These are phyloP conservation scores for Vitis labrusca DNA, from an alignment of 164 flowering plant species.

Conservation along the genomic window DNA sequence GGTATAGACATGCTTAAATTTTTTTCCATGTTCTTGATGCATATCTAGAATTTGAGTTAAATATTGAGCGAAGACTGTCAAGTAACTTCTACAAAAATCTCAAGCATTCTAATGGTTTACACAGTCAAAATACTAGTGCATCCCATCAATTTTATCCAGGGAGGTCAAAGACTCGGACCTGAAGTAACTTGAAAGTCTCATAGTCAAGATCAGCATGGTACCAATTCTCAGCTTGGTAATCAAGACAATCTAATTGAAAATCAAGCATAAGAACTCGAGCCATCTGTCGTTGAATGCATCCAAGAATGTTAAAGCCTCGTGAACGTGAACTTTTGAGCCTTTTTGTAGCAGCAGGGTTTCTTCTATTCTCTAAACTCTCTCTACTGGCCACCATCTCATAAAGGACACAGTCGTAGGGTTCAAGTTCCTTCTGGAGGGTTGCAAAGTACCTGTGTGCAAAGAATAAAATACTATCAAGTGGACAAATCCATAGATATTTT, in stretches of 20 bases:
- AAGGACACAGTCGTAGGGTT: conserved; percentile 81
- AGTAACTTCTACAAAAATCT: neutral
- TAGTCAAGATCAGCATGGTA: conserved; percentile 94
- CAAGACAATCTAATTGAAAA: conserved; percentile 94
- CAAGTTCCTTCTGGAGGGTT: conserved; percentile 79
- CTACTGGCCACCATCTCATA: conserved; percentile 97
- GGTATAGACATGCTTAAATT: too few relatives aligned
- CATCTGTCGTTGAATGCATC: conserved; percentile 90
- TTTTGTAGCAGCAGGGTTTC: conserved; percentile 38
- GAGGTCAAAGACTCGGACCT: conserved; percentile 42
- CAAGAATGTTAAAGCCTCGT: conserved; percentile 73
- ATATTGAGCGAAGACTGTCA: too few relatives aligned
- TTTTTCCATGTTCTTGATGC: too few relatives aligned
- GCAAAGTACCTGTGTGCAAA: conserved; percentile 65
- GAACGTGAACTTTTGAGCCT: conserved; percentile 55
- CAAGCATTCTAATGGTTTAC: neutral
- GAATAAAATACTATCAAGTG: too few relatives aligned
- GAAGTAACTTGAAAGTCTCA: conserved; percentile 88
- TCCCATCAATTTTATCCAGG: neutral
- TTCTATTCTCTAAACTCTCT: conserved; percentile 79
- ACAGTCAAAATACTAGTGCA: conserved; percentile 1
- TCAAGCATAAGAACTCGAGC: conserved; percentile 74
- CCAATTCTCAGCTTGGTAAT: conserved; percentile 79
- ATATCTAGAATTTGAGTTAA: too few relatives aligned
- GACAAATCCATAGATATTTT: too few relatives aligned